Evolutionary conservation across 139 green algal species (phyloP).

Genomic region (Picochlorum costavermella): DNA sequence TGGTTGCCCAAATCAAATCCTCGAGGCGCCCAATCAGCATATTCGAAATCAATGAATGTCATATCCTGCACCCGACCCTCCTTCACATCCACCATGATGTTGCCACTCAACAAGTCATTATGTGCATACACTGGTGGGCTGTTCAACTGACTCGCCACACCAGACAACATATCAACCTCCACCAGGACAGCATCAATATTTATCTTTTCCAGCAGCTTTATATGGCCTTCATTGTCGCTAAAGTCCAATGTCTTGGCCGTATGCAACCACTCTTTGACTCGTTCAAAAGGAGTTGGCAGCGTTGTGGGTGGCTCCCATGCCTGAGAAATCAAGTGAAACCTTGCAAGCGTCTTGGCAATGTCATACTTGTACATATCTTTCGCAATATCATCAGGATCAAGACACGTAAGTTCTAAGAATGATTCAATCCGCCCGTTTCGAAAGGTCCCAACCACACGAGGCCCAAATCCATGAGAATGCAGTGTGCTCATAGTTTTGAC

Average conservation of each 20-base stretch:
- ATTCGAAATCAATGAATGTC: conserved; percentile 96
- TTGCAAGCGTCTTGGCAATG: conserved; percentile 50
- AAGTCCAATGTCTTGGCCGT: conserved; percentile 47
- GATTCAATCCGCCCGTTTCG: conserved; percentile 72
- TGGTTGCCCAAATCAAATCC: conserved; percentile 91
- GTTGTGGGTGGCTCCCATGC: not conserved
- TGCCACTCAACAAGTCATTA: conserved; percentile 84
- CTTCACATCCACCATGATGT: conserved; percentile 62
- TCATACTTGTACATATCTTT: conserved; percentile 25
- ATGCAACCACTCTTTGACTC: conserved; percentile 40
- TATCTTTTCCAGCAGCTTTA: conserved; percentile 1
- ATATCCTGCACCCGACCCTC: conserved; percentile 3
- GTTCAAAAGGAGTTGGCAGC: conserved; percentile 16
- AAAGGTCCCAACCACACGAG: conserved; percentile 71
- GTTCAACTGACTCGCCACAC: conserved; percentile 17
- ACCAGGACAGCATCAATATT: conserved; percentile 41
- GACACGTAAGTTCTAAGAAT: conserved; percentile 51
- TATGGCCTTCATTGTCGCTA: conserved; percentile 18
- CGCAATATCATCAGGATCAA: conserved; percentile 61
- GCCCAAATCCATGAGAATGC: conserved; percentile 63
- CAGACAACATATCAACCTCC: conserved; percentile 47
- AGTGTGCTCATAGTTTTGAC: conserved; percentile 43
- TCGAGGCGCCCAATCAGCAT: conserved; percentile 56
- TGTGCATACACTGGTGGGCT: conserved; percentile 72
- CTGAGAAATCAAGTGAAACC: conserved; percentile 36